These are phyloP conservation scores for Fraxinus greggii DNA, from an alignment of 305 asterid genomes.

Conservation along the genomic window DNA sequence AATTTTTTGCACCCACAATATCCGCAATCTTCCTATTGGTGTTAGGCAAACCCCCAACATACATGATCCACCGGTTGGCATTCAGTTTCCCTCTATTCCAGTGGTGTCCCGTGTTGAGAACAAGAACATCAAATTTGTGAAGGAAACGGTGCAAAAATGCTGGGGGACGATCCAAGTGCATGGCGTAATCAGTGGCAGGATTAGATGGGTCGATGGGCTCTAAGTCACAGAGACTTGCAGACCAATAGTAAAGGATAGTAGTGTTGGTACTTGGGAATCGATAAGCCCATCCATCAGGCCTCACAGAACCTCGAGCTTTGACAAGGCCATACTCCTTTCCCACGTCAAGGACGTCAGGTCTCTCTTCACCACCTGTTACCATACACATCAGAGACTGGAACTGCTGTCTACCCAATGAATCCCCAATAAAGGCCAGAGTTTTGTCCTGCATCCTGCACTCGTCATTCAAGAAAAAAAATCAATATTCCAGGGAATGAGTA, in stretches of 20 bases:
- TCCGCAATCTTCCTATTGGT: conserved; percentile 52
- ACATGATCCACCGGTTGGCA: conserved; percentile 84
- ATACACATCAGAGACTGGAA: conserved; percentile 43
- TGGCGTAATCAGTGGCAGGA: conserved; percentile 15
- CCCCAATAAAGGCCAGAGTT: conserved; percentile 88
- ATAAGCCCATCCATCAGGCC: conserved; percentile 98
- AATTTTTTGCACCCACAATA: conserved; percentile 66
- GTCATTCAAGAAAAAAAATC: background rate
- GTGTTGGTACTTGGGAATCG: conserved; percentile 71
- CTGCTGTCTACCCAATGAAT: conserved; percentile 94
- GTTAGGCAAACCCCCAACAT: conserved; percentile 64
- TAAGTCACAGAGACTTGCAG: conserved; percentile 80
- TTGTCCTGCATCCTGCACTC: conserved; percentile 70
- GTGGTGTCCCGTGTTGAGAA: conserved; percentile 91
- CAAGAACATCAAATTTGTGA: conserved; percentile 57
- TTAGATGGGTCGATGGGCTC: conserved; percentile 53
- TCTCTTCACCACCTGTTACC: conserved; percentile 78
- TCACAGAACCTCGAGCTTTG: conserved; percentile 63
- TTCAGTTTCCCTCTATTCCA: conserved; percentile 90
- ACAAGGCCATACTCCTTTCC: conserved; percentile 83
- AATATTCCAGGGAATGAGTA: background rate
- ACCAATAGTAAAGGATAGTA: conserved; percentile 90
- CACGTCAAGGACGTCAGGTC: conserved; percentile 63
- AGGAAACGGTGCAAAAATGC: conserved; percentile 58
- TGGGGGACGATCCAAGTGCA: conserved; percentile 85